These are phyloP conservation scores for Akanthomyces uredinophilus DNA, from an alignment of 2,329 filamentous ascomycete genomes.

Conservation along the genomic window DNA sequence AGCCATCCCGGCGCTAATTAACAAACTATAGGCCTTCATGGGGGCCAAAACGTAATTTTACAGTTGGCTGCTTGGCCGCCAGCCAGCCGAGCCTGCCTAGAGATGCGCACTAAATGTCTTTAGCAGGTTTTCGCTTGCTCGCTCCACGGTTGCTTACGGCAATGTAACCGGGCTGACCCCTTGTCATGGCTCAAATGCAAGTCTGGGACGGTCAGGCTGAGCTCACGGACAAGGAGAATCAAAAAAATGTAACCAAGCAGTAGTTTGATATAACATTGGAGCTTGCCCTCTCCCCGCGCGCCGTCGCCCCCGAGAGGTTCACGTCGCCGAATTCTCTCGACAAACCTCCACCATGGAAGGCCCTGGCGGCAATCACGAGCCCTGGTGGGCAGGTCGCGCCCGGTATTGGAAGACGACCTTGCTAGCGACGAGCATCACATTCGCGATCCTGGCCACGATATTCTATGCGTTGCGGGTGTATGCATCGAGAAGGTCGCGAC, in stretches of 20 bases:
- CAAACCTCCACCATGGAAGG: neutral
- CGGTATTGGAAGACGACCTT: constrained; percentile 12
- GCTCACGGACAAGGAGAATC: neutral
- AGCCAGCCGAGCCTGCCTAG: neutral
- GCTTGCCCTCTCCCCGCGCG: neutral
- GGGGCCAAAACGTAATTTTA: neutral
- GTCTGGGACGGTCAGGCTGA: neutral
- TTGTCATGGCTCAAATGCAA: neutral
- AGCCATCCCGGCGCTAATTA: neutral
- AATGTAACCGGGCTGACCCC: neutral
- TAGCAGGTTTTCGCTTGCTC: neutral
- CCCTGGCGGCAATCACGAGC: neutral
- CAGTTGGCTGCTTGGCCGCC: neutral
- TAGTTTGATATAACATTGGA: neutral
- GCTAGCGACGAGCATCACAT: constrained; percentile 7
- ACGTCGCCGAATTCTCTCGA: neutral
- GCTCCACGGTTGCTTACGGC: neutral
- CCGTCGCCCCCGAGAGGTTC: neutral
- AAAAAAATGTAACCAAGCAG: neutral
- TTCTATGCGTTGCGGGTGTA: constrained; percentile 11
- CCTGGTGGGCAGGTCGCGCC: constrained; percentile 1
- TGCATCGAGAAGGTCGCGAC: constrained; percentile 6
- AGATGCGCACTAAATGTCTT: neutral
- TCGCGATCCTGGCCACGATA: constrained; percentile 11
- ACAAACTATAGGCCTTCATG: neutral